A percentile compares a stretch with the other conserved stretches of the same genome.
Evolutionary conservation across 1,284 basidiomycete species (phyloP).

Genomic region (Boletus smithii): DNA sequence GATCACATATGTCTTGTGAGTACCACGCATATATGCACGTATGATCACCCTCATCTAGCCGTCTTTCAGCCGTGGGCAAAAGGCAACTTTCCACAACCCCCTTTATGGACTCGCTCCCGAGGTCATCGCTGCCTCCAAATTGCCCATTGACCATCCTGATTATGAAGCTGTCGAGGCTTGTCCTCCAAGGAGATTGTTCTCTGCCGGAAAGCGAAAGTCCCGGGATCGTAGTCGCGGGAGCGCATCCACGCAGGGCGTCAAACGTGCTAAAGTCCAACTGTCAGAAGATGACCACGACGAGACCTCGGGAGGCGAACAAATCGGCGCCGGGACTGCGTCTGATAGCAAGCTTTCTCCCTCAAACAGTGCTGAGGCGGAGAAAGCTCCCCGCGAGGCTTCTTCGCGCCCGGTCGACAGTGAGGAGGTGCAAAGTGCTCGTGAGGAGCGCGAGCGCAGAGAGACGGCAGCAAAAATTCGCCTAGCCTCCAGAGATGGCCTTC

Average conservation of each 20-base stretch:
- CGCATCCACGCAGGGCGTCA: conserved; percentile 6
- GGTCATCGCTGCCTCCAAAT: conserved; percentile 28
- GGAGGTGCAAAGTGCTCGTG: conserved; percentile 17
- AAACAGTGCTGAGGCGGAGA: conserved; percentile 7
- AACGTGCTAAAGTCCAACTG: conserved; percentile 9
- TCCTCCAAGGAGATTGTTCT: conserved; percentile 28
- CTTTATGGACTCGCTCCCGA: conserved; percentile 27
- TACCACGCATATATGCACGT: neutral
- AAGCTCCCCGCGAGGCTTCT: conserved; percentile 2
- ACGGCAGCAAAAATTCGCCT: conserved; percentile 20
- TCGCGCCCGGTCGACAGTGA: neutral
- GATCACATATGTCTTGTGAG: conserved; percentile 51
- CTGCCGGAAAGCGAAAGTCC: conserved; percentile 22
- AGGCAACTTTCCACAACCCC: conserved; percentile 34
- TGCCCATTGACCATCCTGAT: conserved; percentile 33
- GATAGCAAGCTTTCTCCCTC: conserved; percentile 1
- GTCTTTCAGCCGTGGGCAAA: conserved; percentile 30
- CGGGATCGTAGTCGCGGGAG: conserved; percentile 25
- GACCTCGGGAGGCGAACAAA: conserved; percentile 18
- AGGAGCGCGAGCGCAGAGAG: conserved; percentile 29
- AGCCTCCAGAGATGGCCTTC: conserved; percentile 28
- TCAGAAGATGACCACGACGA: conserved; percentile 8
- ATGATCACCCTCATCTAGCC: neutral
- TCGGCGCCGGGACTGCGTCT: neutral
- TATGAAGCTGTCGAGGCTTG: conserved; percentile 30